Evolutionary conservation across 305 asterid species (phyloP), one percentile per base, ranked within the genome.

Genomic region (Fraxinus nigra): DNA sequence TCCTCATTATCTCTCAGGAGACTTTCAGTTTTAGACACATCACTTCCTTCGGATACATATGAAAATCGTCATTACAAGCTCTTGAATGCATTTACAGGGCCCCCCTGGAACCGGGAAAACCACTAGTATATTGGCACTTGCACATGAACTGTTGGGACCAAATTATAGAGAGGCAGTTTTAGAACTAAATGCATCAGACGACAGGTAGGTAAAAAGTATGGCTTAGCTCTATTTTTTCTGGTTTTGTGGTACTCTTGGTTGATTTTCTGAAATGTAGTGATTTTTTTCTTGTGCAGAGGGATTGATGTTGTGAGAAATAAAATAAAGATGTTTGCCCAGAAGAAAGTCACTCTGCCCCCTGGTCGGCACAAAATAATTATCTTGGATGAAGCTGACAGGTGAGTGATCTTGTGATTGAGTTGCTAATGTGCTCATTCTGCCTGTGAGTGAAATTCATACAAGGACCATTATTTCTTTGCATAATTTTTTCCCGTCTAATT

Each of bases 51-150:
- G 35, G 82, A 32, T 34, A 3, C 16, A 13, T 38, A 26, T 20
- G 43, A 72, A 20, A 9, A 14, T 40, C 43, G 22, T 26, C 33
- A 3, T 34, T 83, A 20, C 1, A 14, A 9, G 22, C 67, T 33
- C 7, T 77, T 73, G 76, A 51, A 77, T 77, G 32, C 61, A 72
- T 77, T 72, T 82, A 70, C 83, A 94, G 98, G 99, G 98, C 63
- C 97, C 98, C 76, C 98, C 98, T 43, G 99, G 99, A 82, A 96
- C 98, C 30, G 98, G 99, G 48, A 94, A 96, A 90, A 94, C 98
- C 26, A 94, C 97, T 28, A 94, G 99, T 87, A 93, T 94, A 61
- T 85, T 96, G 80, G 98, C 99, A 61, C 97, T 96, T 82, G 98
- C 98, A 75, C 98, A 96, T 84, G 98, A 94, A 79, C 98, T 96